Evolutionary conservation across 2,329 filamentous ascomycete genomes (phyloP), one percentile per base, ranked within the genome.

Genomic region (Arthrinium puccinioides): DNA sequence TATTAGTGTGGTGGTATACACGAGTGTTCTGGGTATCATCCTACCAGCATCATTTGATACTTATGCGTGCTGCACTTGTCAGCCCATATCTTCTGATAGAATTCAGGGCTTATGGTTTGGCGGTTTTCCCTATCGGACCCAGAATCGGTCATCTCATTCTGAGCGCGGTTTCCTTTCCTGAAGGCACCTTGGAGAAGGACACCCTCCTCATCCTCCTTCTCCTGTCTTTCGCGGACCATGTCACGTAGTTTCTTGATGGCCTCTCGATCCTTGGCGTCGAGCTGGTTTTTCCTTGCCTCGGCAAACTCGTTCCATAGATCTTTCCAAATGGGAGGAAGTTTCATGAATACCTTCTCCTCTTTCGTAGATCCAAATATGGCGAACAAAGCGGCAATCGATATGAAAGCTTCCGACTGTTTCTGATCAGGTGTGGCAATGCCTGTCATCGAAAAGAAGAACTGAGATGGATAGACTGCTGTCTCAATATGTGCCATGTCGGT

Each of bases 351-450:
- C 56, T 94, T 97, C 45, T 94, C 87, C 52, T 97, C 90, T 49
- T 87, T 92, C 0, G 76, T 62, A 13, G 80, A 73, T 2, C 79
- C 78, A 46, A 88, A 95, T 1, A 94, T 70, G 27, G 85, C 72
- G 56, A 94, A 96, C 2, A 98, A 64, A 2, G 84, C 87, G 10
- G 78, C 71, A 0, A 88, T 94, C 6, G 88, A 85, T 28, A 92
- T 74, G 49, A 82, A 97, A 2, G 82, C 82, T 58, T 97, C 89
- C 6, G 92, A 94, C 55, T 98, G 89, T 45, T 81, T 79, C 10
- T 70, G 49, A 37, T 87, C 83, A 1, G 87, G 78, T 0, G 87
- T 83, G 9, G 87, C 84, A 29, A 94, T 61, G 0, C 72, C 70
- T 4, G 64, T 69, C 83, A 96, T 95, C 28, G 80, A 83, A 47